Evolutionary conservation across 148 eudicot genomes (phyloP).

Genomic region (Rhododendron ferrugineum): DNA sequence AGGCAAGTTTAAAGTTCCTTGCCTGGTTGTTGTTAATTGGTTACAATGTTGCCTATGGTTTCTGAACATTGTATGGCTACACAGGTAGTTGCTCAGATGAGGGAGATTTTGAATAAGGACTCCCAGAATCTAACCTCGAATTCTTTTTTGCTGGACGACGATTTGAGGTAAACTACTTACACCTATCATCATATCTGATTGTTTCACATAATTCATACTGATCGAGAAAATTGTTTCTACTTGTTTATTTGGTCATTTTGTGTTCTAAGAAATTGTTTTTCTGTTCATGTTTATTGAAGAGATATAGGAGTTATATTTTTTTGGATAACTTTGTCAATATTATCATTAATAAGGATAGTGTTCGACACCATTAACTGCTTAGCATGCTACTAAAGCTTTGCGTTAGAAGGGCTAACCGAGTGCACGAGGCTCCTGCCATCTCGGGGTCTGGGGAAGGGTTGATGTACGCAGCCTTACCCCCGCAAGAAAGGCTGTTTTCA

Average conservation of each 20-base stretch:
- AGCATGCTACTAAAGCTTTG: too few species aligned
- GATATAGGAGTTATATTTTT: not conserved
- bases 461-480: too few species aligned
- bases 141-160: constrained; percentile 94
- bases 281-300: not conserved
- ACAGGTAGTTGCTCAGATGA: constrained; percentile 97
- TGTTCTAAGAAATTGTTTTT: not conserved
- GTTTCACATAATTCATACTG: not conserved
- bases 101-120: constrained; percentile 88
- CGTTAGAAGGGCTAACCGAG: too few species aligned
- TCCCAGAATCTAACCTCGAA: constrained; percentile 80
- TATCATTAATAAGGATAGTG: not conserved
- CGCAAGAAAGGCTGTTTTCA: too few species aligned
- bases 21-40: not conserved
- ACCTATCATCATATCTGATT: not conserved
- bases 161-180: constrained; percentile 56
- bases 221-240: not conserved
- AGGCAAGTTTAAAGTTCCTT: constrained; percentile 39
- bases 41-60: not conserved
- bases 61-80: constrained; percentile 9
- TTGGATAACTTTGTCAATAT: not conserved
- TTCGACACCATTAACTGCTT: not conserved
- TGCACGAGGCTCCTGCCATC: too few species aligned
- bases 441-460: too few species aligned
- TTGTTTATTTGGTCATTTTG: not conserved